Base-by-base conservation (phyloP, 352 stramenopile genomes). In the Phytophthora sp. region DNA sequence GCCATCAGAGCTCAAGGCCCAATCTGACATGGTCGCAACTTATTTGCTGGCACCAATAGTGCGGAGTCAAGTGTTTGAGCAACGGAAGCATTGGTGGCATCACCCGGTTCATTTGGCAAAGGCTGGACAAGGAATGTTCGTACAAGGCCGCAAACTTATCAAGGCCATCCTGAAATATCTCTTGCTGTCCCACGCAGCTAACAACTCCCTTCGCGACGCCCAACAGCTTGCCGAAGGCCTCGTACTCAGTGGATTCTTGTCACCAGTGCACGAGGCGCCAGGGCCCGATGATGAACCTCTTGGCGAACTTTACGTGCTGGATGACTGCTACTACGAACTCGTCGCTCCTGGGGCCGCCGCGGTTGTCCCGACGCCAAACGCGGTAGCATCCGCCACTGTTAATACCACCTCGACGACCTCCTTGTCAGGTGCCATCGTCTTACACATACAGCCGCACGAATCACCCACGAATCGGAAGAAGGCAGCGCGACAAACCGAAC, bases 301-400 rank as follows among this genome's bases (percentile, higher is more conserved):
- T 7, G 71, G 54, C 29, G 49, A 66, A 23, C 35, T 72, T 11
- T 80, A 79, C 55, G 60, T 90, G 2, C 20, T 63, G 2, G 63
- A 77, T 18, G 61, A 71, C 24, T 46, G 35, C 8, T 74, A 70
- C 50, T 89, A 84, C 60, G 82, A 91, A 33, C 70, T 91, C 8
- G 78, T 91, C 0, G 69, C 74, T 16, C 75, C 77, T 9, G 69
- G 72, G 21, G 75, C 61, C 4, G 54, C 29, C 4, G 55, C 36
- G 1, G 42, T 72, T 35, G 21, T 59, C 12, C 23, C 47, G 8
- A 71, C 59, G 16, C 36, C 36, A 12, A 50, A 65, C 24, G 55
- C 44, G 1, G 21, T 63, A 39, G 51, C 38, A 3, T 74, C 64
- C 0, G 54, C 55, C 16, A 69, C 60, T 26, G 38, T 68, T 35